Base-by-base conservation (phyloP, 1,284 basidiomycete species). In the Rhizoctonia solani region DNA sequence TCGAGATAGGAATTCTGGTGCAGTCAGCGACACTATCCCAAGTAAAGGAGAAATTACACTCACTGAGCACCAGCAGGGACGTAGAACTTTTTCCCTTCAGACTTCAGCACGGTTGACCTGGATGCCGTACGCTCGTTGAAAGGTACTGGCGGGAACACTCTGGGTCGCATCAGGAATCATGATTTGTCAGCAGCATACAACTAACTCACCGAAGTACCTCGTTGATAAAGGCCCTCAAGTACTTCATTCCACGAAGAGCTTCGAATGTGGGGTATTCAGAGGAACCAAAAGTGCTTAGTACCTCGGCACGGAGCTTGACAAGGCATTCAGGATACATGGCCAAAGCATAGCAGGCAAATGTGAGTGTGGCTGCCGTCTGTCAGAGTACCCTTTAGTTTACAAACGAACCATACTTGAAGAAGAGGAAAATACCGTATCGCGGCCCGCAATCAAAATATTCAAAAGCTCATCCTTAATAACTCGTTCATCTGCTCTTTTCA, bases 91-190 rank as follows among this genome's bases (percentile, higher is more conserved):
- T 69, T 52, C 25, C 61, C 61, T 16, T 34, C 50, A 30, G 46
- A 41, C 27, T 54, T 65, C 37, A 65, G 44, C 13, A 54, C 50
- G n/a, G 50, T 54, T n/a, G 61, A 65, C 13, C 34, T 25, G 4
- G 34, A 37, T 16, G 61, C 61, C 21, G 61, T 67, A n/a, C 88
- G 82, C 42, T 85, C 78, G 71, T 89, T 87, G 34, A 87, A 76
- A 19, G 87, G 86, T 0, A 89, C 87, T 6, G 88, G 87, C 2
- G 88, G 87, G 77, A 87, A 90, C 1, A 91, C 74, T 27, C 89
- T 65, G 29, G 27, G 8, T 61, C 13, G 6, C 19, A 53, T 4
- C 3, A 32, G n/a, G 23, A 53, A 23, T 27, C 30, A 5, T 13
- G 37, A 42, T 30, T 65, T 6, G 34, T 30, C 25, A 23, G 29